phyloP scores from a whole-genome alignment of 768 basidiomycete genomes.

The Russula olivacea region DNA sequence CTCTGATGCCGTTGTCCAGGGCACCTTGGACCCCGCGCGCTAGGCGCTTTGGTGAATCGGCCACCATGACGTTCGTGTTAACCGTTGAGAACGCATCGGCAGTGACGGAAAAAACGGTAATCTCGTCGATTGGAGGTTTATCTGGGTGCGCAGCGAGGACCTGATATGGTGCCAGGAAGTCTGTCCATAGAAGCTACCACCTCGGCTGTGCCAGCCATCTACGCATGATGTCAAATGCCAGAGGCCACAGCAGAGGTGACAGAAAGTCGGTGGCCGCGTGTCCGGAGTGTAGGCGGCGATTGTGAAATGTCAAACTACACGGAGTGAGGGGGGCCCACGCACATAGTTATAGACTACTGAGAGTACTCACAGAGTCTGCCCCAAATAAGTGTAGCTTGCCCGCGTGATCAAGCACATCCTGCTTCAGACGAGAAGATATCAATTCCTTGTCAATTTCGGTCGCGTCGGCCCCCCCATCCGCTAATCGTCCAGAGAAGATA shows the following conservation, averaged over 20 bases:
- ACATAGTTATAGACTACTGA: not conserved
- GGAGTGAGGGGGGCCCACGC: not conserved
- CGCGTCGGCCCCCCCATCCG: constrained; percentile 90
- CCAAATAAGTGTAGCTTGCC: constrained; percentile 83
- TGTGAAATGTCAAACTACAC: constrained; percentile 52
- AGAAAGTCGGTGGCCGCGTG: constrained; percentile 68
- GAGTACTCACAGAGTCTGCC: constrained; percentile 55
- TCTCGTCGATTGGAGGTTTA: constrained; percentile 65
- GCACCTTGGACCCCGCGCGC: constrained; percentile 59
- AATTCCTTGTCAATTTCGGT: constrained; percentile 93
- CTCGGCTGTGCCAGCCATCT: constrained; percentile 87
- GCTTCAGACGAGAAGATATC: constrained; percentile 82
- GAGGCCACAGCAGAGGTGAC: constrained; percentile 80
- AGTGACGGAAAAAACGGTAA: constrained; percentile 85
- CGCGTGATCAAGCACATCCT: constrained; percentile 86
- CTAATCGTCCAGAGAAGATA: constrained; percentile 32
- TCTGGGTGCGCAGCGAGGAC: constrained; percentile 45
- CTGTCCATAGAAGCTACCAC: constrained; percentile 57
- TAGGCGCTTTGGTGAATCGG: constrained; percentile 62
- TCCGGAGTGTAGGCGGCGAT: constrained; percentile 49
- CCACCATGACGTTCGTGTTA: constrained; percentile 73
- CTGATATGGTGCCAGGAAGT: constrained; percentile 55
- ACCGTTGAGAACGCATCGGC: constrained; percentile 82
- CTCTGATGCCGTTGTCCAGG: constrained; percentile 52
- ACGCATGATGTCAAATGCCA: not conserved